Evolutionary conservation across 495 filamentous ascomycete genomes (phyloP).

Genomic region (Aspergillus ostianus): DNA sequence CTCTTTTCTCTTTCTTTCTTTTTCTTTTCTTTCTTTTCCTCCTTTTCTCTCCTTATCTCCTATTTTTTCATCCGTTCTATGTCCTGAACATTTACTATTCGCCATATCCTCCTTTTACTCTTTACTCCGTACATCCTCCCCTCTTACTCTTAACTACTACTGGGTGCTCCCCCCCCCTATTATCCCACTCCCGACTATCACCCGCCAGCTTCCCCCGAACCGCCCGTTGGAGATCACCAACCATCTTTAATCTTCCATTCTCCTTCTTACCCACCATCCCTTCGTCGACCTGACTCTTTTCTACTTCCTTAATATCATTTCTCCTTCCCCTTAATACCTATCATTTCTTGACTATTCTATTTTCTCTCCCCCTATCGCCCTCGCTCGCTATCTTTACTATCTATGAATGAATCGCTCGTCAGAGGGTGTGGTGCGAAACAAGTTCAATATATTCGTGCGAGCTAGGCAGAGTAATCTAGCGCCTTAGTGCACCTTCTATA

Average conservation of each 20-base stretch:
- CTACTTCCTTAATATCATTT: slow-evolving; percentile 1
- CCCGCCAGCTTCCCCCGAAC: slow-evolving; percentile 9
- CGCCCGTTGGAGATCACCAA: slow-evolving; percentile 17
- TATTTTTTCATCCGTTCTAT: neutral
- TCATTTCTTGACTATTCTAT: slow-evolving; percentile 1
- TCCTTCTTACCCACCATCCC: neutral
- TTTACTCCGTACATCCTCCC: too few species aligned
- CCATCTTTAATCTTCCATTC: slow-evolving; percentile 10
- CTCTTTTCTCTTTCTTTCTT: neutral
- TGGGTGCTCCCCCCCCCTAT: slow-evolving; percentile 13
- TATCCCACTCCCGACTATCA: slow-evolving; percentile 1
- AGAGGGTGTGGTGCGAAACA: slow-evolving; percentile 12
- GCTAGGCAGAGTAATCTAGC: slow-evolving; percentile 7
- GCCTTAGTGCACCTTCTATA: neutral
- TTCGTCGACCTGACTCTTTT: neutral
- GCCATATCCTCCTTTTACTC: neutral
- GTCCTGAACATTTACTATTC: neutral
- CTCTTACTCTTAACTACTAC: neutral
- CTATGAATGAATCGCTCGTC: slow-evolving; percentile 14
- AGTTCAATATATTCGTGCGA: slow-evolving; percentile 13
- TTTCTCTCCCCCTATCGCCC: neutral
- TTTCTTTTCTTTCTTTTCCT: neutral
- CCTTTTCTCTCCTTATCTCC: too few species aligned
- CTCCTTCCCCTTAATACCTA: neutral
- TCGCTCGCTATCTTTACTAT: slow-evolving; percentile 2